Evolutionary conservation across 495 filamentous ascomycete species (phyloP).

Genomic region (Aspergillus egyptiacus): DNA sequence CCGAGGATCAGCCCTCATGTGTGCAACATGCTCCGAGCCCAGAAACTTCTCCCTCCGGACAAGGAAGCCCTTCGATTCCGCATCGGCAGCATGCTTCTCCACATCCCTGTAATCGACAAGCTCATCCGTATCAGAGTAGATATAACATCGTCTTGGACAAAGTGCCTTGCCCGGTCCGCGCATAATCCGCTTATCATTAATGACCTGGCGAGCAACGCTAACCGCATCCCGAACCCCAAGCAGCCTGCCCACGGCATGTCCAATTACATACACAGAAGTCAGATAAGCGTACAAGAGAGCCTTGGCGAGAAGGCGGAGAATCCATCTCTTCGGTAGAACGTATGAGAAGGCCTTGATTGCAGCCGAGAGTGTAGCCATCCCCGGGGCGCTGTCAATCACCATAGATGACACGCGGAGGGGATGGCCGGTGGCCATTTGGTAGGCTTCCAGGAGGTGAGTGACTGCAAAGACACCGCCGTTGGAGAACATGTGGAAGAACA

Average conservation of each 20-base stretch:
- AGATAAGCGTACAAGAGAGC: constrained; percentile 20
- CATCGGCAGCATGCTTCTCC: constrained; percentile 37
- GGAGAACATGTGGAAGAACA: constrained; percentile 41
- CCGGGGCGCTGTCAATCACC: constrained; percentile 41
- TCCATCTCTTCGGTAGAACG: constrained; percentile 28
- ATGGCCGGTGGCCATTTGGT: constrained; percentile 25
- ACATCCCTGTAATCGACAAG: constrained; percentile 35
- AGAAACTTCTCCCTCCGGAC: constrained; percentile 37
- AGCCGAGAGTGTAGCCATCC: constrained; percentile 24
- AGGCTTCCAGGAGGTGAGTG: constrained; percentile 29
- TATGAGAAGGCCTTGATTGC: constrained; percentile 33
- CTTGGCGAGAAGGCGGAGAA: constrained; percentile 29
- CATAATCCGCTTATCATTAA: constrained; percentile 30
- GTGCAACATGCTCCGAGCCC: constrained; percentile 39
- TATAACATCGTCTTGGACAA: constrained; percentile 31
- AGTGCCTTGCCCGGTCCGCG: constrained; percentile 14
- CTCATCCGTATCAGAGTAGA: constrained; percentile 42
- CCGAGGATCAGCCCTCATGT: constrained; percentile 38
- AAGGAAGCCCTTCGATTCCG: constrained; percentile 30
- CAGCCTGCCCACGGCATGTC: constrained; percentile 14
- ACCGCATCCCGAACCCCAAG: constrained; percentile 22
- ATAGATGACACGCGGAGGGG: constrained; percentile 31
- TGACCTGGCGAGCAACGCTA: constrained; percentile 20
- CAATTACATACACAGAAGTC: constrained; percentile 12
- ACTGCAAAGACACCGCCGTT: constrained; percentile 37